Percentiles rank a stretch among this genome's conserved stretches.
These are phyloP conservation scores for Alternaria panax DNA, from an alignment of 2,329 filamentous ascomycete genomes.

Conservation along the genomic window DNA sequence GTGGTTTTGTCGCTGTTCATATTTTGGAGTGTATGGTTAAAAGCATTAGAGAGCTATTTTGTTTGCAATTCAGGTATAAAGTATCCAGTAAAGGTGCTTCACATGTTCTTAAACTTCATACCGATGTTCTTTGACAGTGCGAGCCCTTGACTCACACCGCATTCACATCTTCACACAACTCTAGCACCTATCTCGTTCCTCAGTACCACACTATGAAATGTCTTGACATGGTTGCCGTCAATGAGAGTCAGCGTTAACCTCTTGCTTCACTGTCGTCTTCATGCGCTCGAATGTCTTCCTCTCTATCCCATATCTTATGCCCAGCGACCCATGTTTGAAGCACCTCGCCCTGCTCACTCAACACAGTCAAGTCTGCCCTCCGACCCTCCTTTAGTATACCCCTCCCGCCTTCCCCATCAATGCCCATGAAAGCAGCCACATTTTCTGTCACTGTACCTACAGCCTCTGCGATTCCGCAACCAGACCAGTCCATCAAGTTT, in stretches of 20 bases:
- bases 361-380: slow-evolving; percentile 59
- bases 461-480: slow-evolving; percentile 57
- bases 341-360: slow-evolving; percentile 56
- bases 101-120: not conserved
- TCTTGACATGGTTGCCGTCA: not conserved
- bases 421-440: slow-evolving; percentile 58
- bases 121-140: not conserved
- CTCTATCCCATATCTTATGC: slow-evolving; percentile 55
- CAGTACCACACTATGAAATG: not conserved
- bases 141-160: not conserved
- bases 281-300: slow-evolving; percentile 34
- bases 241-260: slow-evolving; percentile 8
- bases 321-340: slow-evolving; percentile 62
- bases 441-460: slow-evolving; percentile 61
- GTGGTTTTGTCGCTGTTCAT: not conserved
- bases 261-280: slow-evolving; percentile 43
- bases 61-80: not conserved
- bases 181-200: not conserved
- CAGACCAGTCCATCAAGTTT: slow-evolving; percentile 58
- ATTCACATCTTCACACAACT: not conserved
- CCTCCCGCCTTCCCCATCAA: slow-evolving; percentile 53
- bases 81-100: not conserved
- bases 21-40: not conserved
- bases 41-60: not conserved
- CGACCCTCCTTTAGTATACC: slow-evolving; percentile 54